Percentiles rank a stretch among this genome's conserved stretches.
Conservation (phyloP, 2,329 filamentous ascomycete genomes). For the Hortaea sp. region DNA sequence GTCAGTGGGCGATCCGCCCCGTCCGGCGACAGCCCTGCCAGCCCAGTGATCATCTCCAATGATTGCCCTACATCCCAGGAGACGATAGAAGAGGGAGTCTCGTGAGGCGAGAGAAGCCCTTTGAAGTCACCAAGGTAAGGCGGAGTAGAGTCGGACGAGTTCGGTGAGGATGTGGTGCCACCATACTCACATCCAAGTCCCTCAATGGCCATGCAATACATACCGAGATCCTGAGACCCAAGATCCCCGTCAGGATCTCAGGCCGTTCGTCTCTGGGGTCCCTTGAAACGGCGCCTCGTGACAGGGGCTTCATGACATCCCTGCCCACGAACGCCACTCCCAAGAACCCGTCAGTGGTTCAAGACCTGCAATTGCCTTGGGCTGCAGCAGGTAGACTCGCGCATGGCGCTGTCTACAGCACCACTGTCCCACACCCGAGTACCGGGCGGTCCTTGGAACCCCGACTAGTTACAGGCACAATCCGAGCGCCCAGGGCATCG, state of each 20-base stretch:
- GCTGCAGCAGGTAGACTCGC: neutral
- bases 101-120: too few species aligned
- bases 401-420: neutral
- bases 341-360: neutral
- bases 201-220: too few species aligned
- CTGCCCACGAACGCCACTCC: neutral
- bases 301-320: neutral
- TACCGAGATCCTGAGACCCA: neutral
- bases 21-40: too few species aligned
- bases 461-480: neutral
- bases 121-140: neutral
- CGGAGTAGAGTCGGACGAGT: neutral
- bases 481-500: constrained; percentile 1
- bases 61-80: too few species aligned
- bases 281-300: neutral
- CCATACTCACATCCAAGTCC: neutral
- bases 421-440: neutral
- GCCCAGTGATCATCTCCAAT: too few species aligned
- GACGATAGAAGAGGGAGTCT: too few species aligned
- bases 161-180: neutral
- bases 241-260: neutral
- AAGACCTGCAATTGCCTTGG: neutral
- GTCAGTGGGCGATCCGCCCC: too few species aligned
- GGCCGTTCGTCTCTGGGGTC: neutral
- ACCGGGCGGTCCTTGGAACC: neutral